A percentile compares a stretch with the other conserved stretches of the same genome.
phyloP scores from a whole-genome alignment of 495 filamentous ascomycete species.

The Xylaria cubensis region DNA sequence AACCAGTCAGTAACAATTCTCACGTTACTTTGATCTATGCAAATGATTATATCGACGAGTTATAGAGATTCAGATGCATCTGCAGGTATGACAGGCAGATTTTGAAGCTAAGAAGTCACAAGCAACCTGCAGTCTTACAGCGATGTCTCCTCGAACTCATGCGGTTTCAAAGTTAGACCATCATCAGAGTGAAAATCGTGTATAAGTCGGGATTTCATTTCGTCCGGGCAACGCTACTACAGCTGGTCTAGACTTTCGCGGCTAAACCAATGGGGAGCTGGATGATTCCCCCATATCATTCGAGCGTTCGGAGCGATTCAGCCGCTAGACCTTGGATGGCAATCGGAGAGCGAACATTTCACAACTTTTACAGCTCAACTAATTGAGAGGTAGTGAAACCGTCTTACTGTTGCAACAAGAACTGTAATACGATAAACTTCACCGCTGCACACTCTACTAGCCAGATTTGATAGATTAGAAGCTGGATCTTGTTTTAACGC shows the following conservation, averaged over 20 bases:
- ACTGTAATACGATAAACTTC: neutral
- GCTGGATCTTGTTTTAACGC: neutral
- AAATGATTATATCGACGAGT: neutral
- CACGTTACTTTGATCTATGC: neutral
- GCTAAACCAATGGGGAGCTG: neutral
- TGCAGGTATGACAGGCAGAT: neutral
- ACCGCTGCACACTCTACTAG: neutral
- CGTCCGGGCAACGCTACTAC: neutral
- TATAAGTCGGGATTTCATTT: neutral
- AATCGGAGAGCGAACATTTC: conserved; percentile 3
- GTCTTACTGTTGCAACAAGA: neutral
- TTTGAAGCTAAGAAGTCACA: neutral
- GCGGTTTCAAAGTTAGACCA: neutral
- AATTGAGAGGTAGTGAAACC: neutral
- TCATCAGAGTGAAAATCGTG: neutral
- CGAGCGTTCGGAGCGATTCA: neutral
- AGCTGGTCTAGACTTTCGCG: neutral
- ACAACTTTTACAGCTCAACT: neutral
- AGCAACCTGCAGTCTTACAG: neutral
- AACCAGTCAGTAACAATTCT: neutral
- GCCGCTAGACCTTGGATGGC: neutral
- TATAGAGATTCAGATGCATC: neutral
- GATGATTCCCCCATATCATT: neutral
- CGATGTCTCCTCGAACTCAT: too few relatives aligned
- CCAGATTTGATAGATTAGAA: neutral